Evolutionary conservation across 2,329 filamentous ascomycete species (phyloP).

Genomic region (Talaromyces albobiverticillius): DNA sequence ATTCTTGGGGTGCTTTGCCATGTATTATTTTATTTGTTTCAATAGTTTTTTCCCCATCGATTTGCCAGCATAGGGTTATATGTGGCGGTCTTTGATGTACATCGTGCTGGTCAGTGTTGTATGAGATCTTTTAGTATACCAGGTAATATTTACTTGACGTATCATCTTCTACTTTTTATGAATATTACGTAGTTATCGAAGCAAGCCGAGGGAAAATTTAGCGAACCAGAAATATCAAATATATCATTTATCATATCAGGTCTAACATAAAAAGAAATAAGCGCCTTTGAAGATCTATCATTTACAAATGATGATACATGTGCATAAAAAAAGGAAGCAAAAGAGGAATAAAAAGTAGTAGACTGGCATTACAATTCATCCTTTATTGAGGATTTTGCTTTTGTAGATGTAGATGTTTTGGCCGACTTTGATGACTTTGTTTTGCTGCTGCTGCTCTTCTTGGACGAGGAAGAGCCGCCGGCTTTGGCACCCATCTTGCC

Average conservation of each 20-base stretch:
- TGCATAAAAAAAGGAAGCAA: not conserved
- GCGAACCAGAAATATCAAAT: not conserved
- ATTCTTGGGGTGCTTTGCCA: not conserved
- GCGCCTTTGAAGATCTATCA: conserved; percentile 12
- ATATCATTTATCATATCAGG: not conserved
- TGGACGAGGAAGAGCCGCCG: conserved; percentile 43
- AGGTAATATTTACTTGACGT: too few relatives aligned
- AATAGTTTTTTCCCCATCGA: too few relatives aligned
- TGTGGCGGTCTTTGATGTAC: not conserved
- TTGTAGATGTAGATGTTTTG: conserved; percentile 11
- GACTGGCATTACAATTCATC: conserved; percentile 13
- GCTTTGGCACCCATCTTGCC: conserved; percentile 57
- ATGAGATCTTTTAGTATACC: not conserved
- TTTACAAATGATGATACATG: conserved; percentile 12
- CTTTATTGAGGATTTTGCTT: conserved; percentile 12
- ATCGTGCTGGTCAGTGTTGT: not conserved
- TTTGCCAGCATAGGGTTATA: too few relatives aligned
- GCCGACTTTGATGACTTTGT: conserved; percentile 12
- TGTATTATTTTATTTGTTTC: not conserved
- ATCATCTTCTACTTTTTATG: too few relatives aligned
- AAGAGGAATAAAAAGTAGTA: not conserved
- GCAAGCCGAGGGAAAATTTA: not conserved
- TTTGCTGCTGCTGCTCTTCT: conserved; percentile 24
- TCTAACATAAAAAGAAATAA: conserved; percentile 8
- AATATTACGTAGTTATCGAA: too few relatives aligned